Evolutionary conservation across 257 asterid genomes (phyloP), one percentile per base, ranked within the genome.

Genomic region (Apocynum venetum): DNA sequence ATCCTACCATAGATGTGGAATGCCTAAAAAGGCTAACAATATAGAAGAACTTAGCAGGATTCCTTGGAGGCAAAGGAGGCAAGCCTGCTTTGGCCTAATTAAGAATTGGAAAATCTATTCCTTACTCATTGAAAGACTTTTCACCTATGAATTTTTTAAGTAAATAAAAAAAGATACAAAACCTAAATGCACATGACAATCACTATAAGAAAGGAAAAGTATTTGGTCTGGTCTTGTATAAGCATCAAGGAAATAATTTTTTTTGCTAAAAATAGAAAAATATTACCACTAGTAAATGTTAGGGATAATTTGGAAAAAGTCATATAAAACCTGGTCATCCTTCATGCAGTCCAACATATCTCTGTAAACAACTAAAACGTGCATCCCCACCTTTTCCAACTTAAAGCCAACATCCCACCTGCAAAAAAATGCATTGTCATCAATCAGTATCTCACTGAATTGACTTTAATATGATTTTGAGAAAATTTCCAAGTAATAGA

Each of bases 391-490:
- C 46, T 85, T 90, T 82, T 92, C 97, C 80, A 89, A 90, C 93
- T 91, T 90, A 86, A 90, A 90, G 35, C 94, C 96, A 57, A 90
- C 92, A 78, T 92, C 92, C 97, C 94, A 89, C 87, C 93, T 92
- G 80, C 63, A 72, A 84, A 19, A n/a, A 78, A 20, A 52, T 71
- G n/a, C 71, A 70, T 35, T 52, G 8, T 72, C 55, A 51, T 43
- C 48, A 77, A 57, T 47, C 74, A 4, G 64, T 17, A 46, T 44
- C 25, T 43, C 60, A 51, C 7, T 35, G 64, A 51, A 66, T 67
- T 35, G 53, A 77, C 36, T 55, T 53, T 9, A 35, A 41, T 49
- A 71, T 25, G 44, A 49, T 46, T 44, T 73, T 55, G 72, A 43
- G n/a, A 60, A 71, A 52, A 67, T 31, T 41, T 11, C 56, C 25